Percentiles rank a stretch among this genome's conserved stretches.
Conservation (phyloP, 192 early-diverging fungal species). For the Thoreauomyces humboldtii region DNA sequence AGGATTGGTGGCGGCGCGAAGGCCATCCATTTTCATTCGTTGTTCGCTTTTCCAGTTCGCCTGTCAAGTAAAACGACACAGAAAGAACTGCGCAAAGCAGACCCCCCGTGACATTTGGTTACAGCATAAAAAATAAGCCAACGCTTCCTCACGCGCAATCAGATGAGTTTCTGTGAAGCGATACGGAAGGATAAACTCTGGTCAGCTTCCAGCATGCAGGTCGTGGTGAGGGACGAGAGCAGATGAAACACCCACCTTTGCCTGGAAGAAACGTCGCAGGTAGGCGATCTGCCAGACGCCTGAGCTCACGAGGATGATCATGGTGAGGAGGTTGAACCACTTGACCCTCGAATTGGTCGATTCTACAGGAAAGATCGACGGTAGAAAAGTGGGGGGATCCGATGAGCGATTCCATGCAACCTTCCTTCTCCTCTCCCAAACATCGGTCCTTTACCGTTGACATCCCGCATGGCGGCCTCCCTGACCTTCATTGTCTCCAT, state of each 20-base stretch:
- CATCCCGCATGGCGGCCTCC: slow-evolving; percentile 81
- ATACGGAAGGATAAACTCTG: background rate
- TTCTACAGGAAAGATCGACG: slow-evolving; percentile 68
- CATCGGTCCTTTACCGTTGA: slow-evolving; percentile 68
- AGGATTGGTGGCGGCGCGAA: too few species aligned
- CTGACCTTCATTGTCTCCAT: slow-evolving; percentile 80
- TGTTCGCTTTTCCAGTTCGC: background rate
- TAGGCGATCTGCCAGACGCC: slow-evolving; percentile 83
- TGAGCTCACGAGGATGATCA: slow-evolving; percentile 68
- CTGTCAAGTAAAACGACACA: background rate
- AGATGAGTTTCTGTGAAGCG: background rate
- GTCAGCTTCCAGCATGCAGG: background rate
- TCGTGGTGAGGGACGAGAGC: too few species aligned
- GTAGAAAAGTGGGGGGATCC: too few species aligned
- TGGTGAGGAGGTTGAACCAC: slow-evolving; percentile 73
- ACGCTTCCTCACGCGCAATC: too few species aligned
- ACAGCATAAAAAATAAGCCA: too few species aligned
- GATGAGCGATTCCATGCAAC: too few species aligned
- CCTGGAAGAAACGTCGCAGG: slow-evolving; percentile 81
- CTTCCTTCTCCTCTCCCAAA: too few species aligned
- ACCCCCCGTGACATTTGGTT: too few species aligned
- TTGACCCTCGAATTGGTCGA: slow-evolving; percentile 86
- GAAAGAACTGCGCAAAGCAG: background rate
- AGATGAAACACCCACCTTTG: slow-evolving; percentile 67
- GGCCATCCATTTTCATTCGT: too few species aligned